phyloP scores from a whole-genome alignment of 768 basidiomycete species.

The Neoboletus brunneissimus region DNA sequence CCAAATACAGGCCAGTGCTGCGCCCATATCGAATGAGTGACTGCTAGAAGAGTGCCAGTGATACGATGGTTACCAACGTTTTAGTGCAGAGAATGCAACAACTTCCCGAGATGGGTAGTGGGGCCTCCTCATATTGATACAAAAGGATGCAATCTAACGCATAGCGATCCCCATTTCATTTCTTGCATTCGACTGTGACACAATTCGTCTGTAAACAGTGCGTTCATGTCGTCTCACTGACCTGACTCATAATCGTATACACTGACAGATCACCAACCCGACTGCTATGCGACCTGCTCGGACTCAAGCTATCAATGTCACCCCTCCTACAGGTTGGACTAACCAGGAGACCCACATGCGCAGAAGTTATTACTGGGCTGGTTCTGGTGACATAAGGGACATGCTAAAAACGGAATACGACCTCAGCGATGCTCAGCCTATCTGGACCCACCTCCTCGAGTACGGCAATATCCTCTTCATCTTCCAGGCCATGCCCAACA shows the following conservation, averaged over 20 bases:
- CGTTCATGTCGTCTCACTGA: background rate
- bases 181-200: background rate
- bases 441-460: background rate
- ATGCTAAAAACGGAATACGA: background rate
- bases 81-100: background rate
- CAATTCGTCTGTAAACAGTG: background rate
- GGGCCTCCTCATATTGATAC: background rate
- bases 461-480: background rate
- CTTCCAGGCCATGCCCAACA: background rate
- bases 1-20: background rate
- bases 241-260: background rate
- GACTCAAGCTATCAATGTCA: background rate
- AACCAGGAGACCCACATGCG: background rate
- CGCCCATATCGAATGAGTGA: background rate
- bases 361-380: background rate
- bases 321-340: conserved; percentile 1
- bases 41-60: background rate
- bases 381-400: background rate
- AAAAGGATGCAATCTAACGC: background rate
- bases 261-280: background rate
- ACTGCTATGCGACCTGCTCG: background rate
- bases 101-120: background rate
- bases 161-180: background rate
- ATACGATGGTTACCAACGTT: background rate
- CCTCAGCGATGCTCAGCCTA: background rate